Base-by-base conservation (phyloP, 148 eudicot genomes). In the Chenopodium berlandieri region DNA sequence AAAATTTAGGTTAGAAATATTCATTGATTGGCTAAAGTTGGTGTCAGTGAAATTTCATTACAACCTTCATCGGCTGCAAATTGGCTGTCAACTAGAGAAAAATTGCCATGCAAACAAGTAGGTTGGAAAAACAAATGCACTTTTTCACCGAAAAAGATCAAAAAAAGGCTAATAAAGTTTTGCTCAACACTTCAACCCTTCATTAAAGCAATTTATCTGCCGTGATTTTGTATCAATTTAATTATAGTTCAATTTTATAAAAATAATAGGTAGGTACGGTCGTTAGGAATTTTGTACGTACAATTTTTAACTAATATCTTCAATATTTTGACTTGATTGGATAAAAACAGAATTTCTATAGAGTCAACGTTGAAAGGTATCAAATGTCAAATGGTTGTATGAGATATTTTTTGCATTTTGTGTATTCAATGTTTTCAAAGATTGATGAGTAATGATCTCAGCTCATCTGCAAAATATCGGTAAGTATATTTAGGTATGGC, bases 241-340 rank as follows among this genome's bases (percentile, higher is more conserved):
- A 22, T 47, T 7, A 17, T 56, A 40, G 54, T 25, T 67, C 17
- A 19, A 19, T 64, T 58, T 77, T 22, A 0, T 30, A 67, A 67
- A 65, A 23, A 2, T 65, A 63, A 68, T 83, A 79, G 85, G 68
- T 83, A 79, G 85, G 85, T 83, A 69, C 17, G 69, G 71, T 54
- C 56, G 82, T 68, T 79, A 52, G 75, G 82, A 83, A 75, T 56
- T 79, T 79, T 76, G 73, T 75, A 52, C 71, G 54, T 62, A 72
- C 68, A 73, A 58, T 64, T 78, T 72, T 7, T 1, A 70, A 50
- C 67, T 20, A 60, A 9, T 40, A 40, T 78, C 27, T 46, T 69
- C 7, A 17, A 32, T 4, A 17, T 48, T n/a, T 78, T 72, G 67
- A 73, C 81, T 83, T 40, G 44, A 40, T 63, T 20, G 6, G 31